Base-by-base conservation (phyloP, 331 rosid species). In the Spiraea crenata region DNA sequence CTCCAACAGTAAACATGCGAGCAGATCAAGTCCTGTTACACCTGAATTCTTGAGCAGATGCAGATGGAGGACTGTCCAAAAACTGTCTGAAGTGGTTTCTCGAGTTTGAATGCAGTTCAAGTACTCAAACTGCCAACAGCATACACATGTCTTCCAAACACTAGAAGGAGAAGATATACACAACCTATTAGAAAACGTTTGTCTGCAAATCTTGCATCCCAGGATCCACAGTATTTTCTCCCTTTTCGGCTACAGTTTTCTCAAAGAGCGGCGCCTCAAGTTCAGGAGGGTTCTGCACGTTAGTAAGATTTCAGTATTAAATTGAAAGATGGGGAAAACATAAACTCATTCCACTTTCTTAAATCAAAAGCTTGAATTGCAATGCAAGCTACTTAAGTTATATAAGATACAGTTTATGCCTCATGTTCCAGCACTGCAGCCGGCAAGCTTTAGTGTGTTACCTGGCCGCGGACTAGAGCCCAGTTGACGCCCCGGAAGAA, bases 391-490 rank as follows among this genome's bases (percentile, higher is more conserved):
- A 25, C 31, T 25, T 25, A 25, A 25, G 31, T 25, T 2, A 0
- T 6, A 25, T 20, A 14, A 17, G 12, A 17, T n/a, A 55, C 55
- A 46, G 3, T 20, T 44, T 44, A 14, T 50, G 47, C 57, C 61
- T 6, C 10, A 62, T 40, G 31, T 25, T 25, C 31, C 31, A 25
- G 50, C 65, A 20, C 20, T 71, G 35, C 20, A 20, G 34, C 5
- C 62, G 31, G 57, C 10, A 50, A 61, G 47, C 40, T 67, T 34
- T 15, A 38, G 0, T 41, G 65, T 61, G 65, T 85, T 87, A 95
- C 99, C 97, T 52, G 82, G 90, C 86, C 82, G 69, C 99, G 99
- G 75, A 95, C 80, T 34, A 95, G 90, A 52, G 99, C 93, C 99
- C 99, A 95, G 67, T 86, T 89, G 84, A 95, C 34, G 45, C 91